Conservation (phyloP, 2,329 filamentous ascomycete species). For the Chaetomiaceae sp. region DNA sequence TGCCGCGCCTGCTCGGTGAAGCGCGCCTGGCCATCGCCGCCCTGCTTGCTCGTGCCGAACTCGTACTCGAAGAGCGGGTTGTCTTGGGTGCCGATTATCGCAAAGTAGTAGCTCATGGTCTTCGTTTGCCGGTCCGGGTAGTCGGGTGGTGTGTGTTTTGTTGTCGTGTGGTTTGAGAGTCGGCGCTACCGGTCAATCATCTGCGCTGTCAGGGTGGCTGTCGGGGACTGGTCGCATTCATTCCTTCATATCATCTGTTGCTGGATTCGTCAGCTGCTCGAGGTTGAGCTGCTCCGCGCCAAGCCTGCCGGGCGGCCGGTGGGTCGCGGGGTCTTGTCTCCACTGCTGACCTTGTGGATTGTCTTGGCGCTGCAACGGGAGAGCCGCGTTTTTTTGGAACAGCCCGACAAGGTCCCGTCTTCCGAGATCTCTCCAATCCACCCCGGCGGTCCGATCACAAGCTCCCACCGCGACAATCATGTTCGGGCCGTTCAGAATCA, state of each 20-base stretch:
- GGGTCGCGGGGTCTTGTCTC: slow-evolving; percentile 16
- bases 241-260: neutral
- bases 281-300: slow-evolving; percentile 11
- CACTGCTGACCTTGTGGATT: slow-evolving; percentile 10
- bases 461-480: slow-evolving; percentile 45
- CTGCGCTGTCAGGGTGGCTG: neutral
- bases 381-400: slow-evolving; percentile 22
- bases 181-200: slow-evolving; percentile 30
- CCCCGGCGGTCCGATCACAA: slow-evolving; percentile 10
- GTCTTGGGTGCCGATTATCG: slow-evolving; percentile 91
- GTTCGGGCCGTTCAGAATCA: slow-evolving; percentile 80
- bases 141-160: neutral
- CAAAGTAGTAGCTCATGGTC: slow-evolving; percentile 96
- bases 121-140: neutral
- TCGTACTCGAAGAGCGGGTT: slow-evolving; percentile 95
- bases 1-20: slow-evolving; percentile 86
- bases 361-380: slow-evolving; percentile 9
- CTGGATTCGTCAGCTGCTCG: neutral
- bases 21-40: slow-evolving; percentile 85
- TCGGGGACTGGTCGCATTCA: neutral
- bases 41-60: slow-evolving; percentile 93
- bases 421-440: slow-evolving; percentile 10
- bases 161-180: neutral
- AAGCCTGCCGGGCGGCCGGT: slow-evolving; percentile 13
- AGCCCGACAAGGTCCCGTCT: slow-evolving; percentile 3